Evolutionary conservation across 2,329 filamentous ascomycete genomes (phyloP), one percentile per base, ranked within the genome.

Genomic region (Penicillium rolfsii): DNA sequence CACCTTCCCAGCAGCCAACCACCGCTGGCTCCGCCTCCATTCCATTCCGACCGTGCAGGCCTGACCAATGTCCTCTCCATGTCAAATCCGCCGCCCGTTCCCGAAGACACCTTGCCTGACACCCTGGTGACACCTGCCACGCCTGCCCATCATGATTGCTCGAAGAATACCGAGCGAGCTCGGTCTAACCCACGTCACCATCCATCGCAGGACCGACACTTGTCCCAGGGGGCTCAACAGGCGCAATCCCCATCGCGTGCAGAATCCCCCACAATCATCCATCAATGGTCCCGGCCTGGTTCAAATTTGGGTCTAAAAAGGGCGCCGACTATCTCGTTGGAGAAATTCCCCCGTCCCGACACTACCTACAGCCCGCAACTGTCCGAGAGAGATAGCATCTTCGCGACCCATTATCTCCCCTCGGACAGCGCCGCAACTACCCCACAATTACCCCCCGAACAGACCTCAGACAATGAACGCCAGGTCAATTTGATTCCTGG

Each of bases 361-460:
- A 61, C 57, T 19, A 64, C 66, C 24, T 69, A 77, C 52, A 73
- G 71, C 33, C 84, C 84, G 52, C 84, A 84, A 74, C 77, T 87
- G 64, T 85, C 84, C 28, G 85, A 88, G 73, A 77, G 85, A 68
- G 85, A 88, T 73, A 85, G 82, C 74, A 87, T 88, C 71, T 87
- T 87, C 70, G 85, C 85, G 55, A 87, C 85, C 36, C 84, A 85
- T 65, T 88, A 87, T 72, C 75, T 83, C 1, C 78, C 80, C 61
- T 80, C 82, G 57, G 82, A 83, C 63, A 82, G 77, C 69, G 80
- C 82, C 65, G 72, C 76, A 59, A 73, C 65, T 66, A 75, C 73
- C 60, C 75, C 70, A 62, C 77, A 76, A 66, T 73, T 73, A 55
- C 71, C 71, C 52, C 71, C 75, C 49, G 65, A 69, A 53, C 63